Evolutionary conservation across 2,329 filamentous ascomycete genomes (phyloP).

Genomic region (Geoglossum cookeanum): DNA sequence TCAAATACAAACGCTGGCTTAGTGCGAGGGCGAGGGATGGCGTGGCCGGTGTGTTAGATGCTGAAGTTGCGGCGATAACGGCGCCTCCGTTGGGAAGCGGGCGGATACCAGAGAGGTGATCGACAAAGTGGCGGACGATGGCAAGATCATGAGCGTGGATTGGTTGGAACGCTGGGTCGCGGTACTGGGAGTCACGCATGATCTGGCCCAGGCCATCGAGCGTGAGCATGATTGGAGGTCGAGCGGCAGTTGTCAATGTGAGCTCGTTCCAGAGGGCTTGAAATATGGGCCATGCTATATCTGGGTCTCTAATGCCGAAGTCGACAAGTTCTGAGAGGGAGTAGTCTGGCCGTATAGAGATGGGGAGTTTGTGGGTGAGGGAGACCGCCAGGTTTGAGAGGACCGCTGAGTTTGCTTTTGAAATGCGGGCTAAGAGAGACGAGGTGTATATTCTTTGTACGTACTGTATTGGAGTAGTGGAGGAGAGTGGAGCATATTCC

Average conservation of each 20-base stretch:
- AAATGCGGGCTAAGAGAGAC: constrained; percentile 52
- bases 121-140: constrained; percentile 55
- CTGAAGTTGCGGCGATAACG: constrained; percentile 54
- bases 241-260: constrained; percentile 27
- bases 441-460: constrained; percentile 62
- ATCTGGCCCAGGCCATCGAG: constrained; percentile 66
- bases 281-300: constrained; percentile 65
- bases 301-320: constrained; percentile 51
- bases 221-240: constrained; percentile 50
- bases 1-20: constrained; percentile 21
- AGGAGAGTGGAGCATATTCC: constrained; percentile 53
- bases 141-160: constrained; percentile 78
- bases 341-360: constrained; percentile 36
- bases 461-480: constrained; percentile 37
- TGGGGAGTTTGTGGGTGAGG: constrained; percentile 37
- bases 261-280: constrained; percentile 68
- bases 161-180: constrained; percentile 44
- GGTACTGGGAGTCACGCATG: constrained; percentile 63
- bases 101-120: constrained; percentile 42
- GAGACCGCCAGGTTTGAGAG: constrained; percentile 35
- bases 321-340: constrained; percentile 49
- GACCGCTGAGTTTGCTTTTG: constrained; percentile 49
- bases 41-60: constrained; percentile 46
- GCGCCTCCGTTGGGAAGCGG: constrained; percentile 54
- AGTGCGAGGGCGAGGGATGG: constrained; percentile 52